Base-by-base conservation (phyloP, 2,329 filamentous ascomycete species). In the Phyllosticta capitalensis region DNA sequence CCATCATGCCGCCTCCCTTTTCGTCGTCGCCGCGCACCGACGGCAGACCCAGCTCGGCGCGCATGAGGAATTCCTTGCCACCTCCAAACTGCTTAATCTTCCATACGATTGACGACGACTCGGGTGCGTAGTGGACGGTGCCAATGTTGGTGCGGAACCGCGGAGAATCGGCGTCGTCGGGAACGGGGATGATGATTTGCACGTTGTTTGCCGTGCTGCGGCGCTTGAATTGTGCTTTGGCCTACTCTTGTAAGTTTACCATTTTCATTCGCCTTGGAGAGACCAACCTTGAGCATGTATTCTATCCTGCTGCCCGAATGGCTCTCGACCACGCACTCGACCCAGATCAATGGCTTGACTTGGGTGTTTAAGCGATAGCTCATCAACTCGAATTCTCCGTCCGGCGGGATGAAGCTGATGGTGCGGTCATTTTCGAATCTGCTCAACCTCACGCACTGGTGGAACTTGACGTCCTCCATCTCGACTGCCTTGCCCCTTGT, bases 31-130 rank as follows among this genome's bases (percentile, higher is more conserved):
- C 92, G 64, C 94, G 87, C 20, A 99, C 94, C 61, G 90, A 95
- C 0, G 94, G 94, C 51, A 99, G 79, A 55, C 94, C 94, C 12
- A 99, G 81, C 77, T 99, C 94, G 19, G 94, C 94, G 60, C 94
- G 88, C 94, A 99, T 99, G 67, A 99, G 80, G 69, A 99, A 99
- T 72, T 99, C 94, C 76, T 99, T 99, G 67, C 87, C 85, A n/a
- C 94, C 94, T 52, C 94, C 94, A 74, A 99, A 99, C 70, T 99
- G 94, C 80, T 99, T 99, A 74, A 99, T 99, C 80, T 99, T 99
- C 94, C 94, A 99, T 55, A 99, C 89, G 67, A 99, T 99, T 61
- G 92, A 92, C 64, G 90, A 95, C 70, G 96, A 92, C 75, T 99
- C 94, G 0, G 94, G 94, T 3, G 92, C 92, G 72, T 99, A 99